Base-by-base conservation (phyloP, 352 stramenopile species). In the Globisporangium lucens region DNA sequence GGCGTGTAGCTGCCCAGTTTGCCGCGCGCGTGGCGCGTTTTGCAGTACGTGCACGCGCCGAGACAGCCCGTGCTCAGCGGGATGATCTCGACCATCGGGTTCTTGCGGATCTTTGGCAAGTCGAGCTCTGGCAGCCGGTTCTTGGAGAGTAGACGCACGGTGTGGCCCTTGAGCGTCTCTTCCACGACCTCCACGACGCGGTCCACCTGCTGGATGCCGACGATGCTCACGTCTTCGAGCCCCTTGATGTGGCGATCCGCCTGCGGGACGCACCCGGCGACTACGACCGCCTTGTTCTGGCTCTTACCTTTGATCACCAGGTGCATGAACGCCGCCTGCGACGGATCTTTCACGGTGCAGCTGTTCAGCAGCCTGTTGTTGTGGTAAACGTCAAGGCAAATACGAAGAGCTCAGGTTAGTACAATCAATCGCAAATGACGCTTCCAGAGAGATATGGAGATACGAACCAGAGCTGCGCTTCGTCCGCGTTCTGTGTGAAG, bases 271-370 rank as follows among this genome's bases (percentile, higher is more conserved):
- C 93, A 98, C 8, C 93, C 93, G 13, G 90, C 88, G 5, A 98
- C 91, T 20, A 98, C 91, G 8, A 98, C 74, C n/a, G 79, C 79
- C 68, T 97, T 97, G 56, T 82, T 82, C 47, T 88, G 76, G 27
- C 75, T 75, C 38, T 88, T 79, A n/a, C 73, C 91, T 72, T 97
- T 90, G 67, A 86, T 57, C 17, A 94, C 89, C 66, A 97, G 70
- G 69, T 97, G 90, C 75, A 96, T 89, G 75, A 98, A 98, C 27
- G 83, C 89, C 0, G 82, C 85, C 65, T 98, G 85, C n/a, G 80
- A 95, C 38, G 93, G 93, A 69, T 98, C 90, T 69, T 98, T 98
- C 52, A 98, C 93, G 7, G 93, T 98, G 77, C 93, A 98, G 73
- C 87, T 97, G 65, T 98, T 98, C 27, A 98, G 72, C 24, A 98